phyloP scores from a whole-genome alignment of 345 rosid genomes.

The Psidium friedrichsthalianum region DNA sequence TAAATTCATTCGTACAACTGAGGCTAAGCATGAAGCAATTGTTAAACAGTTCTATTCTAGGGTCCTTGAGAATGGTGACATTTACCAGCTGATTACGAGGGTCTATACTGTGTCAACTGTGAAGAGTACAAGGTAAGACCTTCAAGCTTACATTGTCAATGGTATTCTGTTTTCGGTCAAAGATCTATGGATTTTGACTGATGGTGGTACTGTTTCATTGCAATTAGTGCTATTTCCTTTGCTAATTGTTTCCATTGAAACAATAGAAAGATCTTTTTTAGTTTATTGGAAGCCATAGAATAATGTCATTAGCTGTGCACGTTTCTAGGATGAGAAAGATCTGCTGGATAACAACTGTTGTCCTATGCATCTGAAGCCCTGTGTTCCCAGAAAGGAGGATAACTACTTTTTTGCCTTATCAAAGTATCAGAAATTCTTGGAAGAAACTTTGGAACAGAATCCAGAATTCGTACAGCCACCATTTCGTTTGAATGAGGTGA shows the following conservation, averaged over 20 bases:
- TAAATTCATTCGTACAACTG: conserved; percentile 90
- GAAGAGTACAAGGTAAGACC: conserved; percentile 81
- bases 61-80: conserved; percentile 82
- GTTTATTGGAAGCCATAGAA: not conserved
- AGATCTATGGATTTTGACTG: not conserved
- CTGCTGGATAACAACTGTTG: conserved; percentile 61
- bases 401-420: conserved; percentile 88
- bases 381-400: conserved; percentile 75
- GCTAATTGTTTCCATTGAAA: not conserved
- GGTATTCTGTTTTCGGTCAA: not conserved
- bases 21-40: conserved; percentile 74
- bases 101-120: conserved; percentile 87
- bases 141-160: not conserved
- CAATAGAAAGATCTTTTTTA: not conserved
- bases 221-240: not conserved
- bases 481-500: conserved; percentile 77
- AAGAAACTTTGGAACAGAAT: conserved; percentile 52
- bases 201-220: not conserved
- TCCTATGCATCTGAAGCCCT: conserved; percentile 79
- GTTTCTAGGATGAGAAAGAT: conserved; percentile 84
- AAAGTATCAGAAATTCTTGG: conserved; percentile 70
- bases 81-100: conserved; percentile 89
- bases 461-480: conserved; percentile 88
- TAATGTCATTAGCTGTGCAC: not conserved
- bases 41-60: conserved; percentile 74